phyloP scores from a whole-genome alignment of 345 rosid genomes.

The Salix udensis region DNA sequence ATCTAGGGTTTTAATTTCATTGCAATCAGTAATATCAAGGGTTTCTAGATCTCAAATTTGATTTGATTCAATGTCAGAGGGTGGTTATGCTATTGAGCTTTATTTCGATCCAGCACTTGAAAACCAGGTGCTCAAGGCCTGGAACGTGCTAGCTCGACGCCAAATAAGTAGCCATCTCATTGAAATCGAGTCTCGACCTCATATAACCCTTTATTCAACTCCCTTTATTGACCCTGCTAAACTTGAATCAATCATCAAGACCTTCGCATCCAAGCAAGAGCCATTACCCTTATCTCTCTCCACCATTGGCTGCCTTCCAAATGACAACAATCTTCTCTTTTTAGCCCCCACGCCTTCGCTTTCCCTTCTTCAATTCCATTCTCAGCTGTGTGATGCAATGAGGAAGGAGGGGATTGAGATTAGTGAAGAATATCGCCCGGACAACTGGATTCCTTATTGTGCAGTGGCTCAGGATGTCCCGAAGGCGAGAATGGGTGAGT shows the following conservation, averaged over 20 bases:
- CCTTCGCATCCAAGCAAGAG: constrained; percentile 67
- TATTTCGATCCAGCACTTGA: constrained; percentile 96
- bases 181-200: constrained; percentile 93
- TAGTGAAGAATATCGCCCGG: constrained; percentile 62
- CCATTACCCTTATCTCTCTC: constrained; percentile 64
- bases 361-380: constrained; percentile 72
- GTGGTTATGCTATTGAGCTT: constrained; percentile 90
- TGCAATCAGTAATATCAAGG: too few relatives aligned
- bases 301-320: constrained; percentile 62
- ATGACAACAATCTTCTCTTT: constrained; percentile 63
- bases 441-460: constrained; percentile 76
- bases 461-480: constrained; percentile 89
- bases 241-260: constrained; percentile 59
- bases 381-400: constrained; percentile 63
- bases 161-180: constrained; percentile 91
- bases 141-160: constrained; percentile 98
- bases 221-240: constrained; percentile 52
- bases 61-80: constrained; percentile 33
- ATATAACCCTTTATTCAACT: constrained; percentile 73
- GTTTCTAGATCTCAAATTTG: too few relatives aligned
- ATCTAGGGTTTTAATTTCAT: too few relatives aligned
- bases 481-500: constrained; percentile 67
- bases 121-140: constrained; percentile 92
- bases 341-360: constrained; percentile 70
- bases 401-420: constrained; percentile 81